Evolutionary conservation across 1,284 basidiomycete species (phyloP), one percentile per base, ranked within the genome.

Genomic region (Malassezia slooffiae): DNA sequence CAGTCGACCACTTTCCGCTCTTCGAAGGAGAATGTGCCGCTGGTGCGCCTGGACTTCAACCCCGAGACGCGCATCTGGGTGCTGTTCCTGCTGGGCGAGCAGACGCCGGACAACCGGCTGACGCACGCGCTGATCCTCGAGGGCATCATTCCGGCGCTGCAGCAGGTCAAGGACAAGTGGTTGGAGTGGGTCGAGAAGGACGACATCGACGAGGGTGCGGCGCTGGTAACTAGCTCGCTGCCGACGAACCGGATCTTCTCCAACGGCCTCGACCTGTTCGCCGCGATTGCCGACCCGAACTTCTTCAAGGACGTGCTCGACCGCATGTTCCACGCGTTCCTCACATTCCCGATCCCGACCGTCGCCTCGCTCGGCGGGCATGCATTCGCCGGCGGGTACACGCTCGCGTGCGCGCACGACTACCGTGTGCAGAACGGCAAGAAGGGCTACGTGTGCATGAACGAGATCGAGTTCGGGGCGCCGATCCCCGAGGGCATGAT

Each of bases 291-390:
- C 28, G 77, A 87, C 52, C 77, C 79, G 3, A 75, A 75, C 47
- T 89, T 87, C 72, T 85, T 69, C 47, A 62, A 69, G 43, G 41
- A 42, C 8, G 51, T 50, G 29, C 55, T 69, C 34, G 55, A 89
- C 70, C 75, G 76, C 33, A 70, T 64, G 17, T 65, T 55, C 29
- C 38, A 56, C 69, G 73, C 71, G 27, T 53, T 72, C 12, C 53
- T 74, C 37, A 71, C 72, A 5, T 73, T 74, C 58, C 72, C 72
- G 6, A 60, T 75, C 42, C 58, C 73, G 32, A 85, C 81, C 4
- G 77, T 93, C 50, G 85, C 85, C 22, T 85, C 85, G 3, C 79
- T 93, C 60, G 91, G 90, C 63, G 89, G 89, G 0, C 89, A 93
- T 64, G 82, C 81, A 44, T 93, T 87, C 67, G 89, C 89, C 3